Evolutionary conservation across 805 yeast species (phyloP).

Genomic region (Candida easanensis): DNA sequence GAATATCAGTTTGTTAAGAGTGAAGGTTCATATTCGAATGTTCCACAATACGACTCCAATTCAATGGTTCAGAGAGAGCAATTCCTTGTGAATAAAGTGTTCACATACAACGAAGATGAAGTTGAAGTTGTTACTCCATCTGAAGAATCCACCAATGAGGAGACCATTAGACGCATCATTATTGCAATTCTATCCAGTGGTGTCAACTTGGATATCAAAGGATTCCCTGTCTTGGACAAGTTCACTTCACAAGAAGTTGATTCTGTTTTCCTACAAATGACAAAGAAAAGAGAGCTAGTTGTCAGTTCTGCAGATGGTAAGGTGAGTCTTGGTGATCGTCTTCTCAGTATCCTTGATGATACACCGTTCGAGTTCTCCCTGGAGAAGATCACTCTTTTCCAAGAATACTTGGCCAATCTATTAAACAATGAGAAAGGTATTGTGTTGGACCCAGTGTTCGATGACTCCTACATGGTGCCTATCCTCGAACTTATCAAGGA

Average conservation of each 20-base stretch:
- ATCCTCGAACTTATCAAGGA: conserved; percentile 53
- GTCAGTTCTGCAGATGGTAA: conserved; percentile 44
- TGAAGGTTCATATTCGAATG: conserved; percentile 26
- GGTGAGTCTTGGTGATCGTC: conserved; percentile 30
- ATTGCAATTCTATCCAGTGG: conserved; percentile 34
- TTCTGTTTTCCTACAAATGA: conserved; percentile 39
- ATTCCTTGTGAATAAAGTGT: conserved; percentile 43
- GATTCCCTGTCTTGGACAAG: conserved; percentile 31
- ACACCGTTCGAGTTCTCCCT: conserved; percentile 32
- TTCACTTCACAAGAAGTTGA: conserved; percentile 51
- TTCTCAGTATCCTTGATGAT: conserved; percentile 22
- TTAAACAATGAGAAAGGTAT: conserved; percentile 49
- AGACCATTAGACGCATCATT: conserved; percentile 31
- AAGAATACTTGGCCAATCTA: conserved; percentile 39
- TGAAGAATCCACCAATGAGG: conserved; percentile 4
- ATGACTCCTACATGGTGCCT: conserved; percentile 61
- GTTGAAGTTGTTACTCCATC: background rate
- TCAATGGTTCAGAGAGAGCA: conserved; percentile 75
- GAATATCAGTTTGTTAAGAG: conserved; percentile 41
- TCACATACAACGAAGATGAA: conserved; percentile 30
- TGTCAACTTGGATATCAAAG: conserved; percentile 25
- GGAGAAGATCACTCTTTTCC: conserved; percentile 47
- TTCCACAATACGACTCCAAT: conserved; percentile 45
- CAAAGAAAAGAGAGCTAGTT: conserved; percentile 52
- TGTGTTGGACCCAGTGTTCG: conserved; percentile 49